Base-by-base conservation (phyloP, 805 yeast species). In the Myxozyma sirexii region DNA sequence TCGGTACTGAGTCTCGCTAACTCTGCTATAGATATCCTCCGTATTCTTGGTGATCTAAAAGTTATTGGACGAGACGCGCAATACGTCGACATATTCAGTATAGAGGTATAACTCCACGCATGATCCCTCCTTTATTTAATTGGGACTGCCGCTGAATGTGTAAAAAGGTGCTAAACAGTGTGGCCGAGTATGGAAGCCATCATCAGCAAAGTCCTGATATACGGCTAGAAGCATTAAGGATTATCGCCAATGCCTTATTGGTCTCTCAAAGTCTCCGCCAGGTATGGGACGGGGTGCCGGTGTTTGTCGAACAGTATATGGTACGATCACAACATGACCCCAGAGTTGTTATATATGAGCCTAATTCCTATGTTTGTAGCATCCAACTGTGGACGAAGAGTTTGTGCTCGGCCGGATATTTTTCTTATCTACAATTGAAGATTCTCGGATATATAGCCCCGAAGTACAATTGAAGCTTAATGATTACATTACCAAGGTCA, bases 361-460 rank as follows among this genome's bases (percentile, higher is more conserved):
- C 31, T 37, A 7, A 26, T 5, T 17, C 31, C 7, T 8, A 26
- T 26, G 37, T 4, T 12, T 39, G n/a, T n/a, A 61, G 65, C 19
- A 33, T 21, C 43, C 57, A 6, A 15, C 38, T 15, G 33, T 31
- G 7, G 56, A 61, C 27, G 65, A 59, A 31, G 63, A 62, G 31
- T 50, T 59, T 42, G 54, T 59, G n/a, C 44, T 52, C 6, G 52
- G 65, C 21, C 51, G 65, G 13, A 59, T 62, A 17, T 19, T 62
- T 23, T 62, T 62, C 35, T 42, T 62, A 23, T 44, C 56, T 23
- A 59, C 64, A 5, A 43, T 48, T 4, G 55, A 48, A 23, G 53
- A 23, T 4, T 33, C 56, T 21, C 38, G 43, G 3, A n/a, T n/a
- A 6, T 52, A 52, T 21, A 24, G n/a, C 6, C 24, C 27, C n/a